Evolutionary conservation across 2,329 filamentous ascomycete species (phyloP).

Genomic region (Celoporthe dispersa): DNA sequence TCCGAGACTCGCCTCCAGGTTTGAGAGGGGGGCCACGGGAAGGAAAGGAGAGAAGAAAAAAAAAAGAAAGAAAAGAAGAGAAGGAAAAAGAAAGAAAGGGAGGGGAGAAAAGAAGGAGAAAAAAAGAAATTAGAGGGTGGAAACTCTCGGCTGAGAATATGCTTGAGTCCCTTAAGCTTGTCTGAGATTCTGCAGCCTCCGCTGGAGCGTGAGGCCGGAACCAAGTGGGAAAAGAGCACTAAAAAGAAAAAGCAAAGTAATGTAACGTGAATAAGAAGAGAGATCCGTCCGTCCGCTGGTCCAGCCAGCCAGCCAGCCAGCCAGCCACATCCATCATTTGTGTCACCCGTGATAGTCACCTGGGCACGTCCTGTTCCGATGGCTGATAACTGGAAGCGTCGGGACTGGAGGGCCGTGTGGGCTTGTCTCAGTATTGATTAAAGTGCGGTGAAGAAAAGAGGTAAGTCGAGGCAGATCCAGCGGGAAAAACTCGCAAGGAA

Average conservation of each 20-base stretch:
- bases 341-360: neutral
- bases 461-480: neutral
- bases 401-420: neutral
- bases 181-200: neutral
- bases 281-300: neutral
- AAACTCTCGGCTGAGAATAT: neutral
- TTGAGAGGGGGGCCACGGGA: neutral
- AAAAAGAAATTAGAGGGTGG: neutral
- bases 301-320: neutral
- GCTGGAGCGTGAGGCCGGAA: neutral
- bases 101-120: neutral
- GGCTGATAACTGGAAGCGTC: neutral
- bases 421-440: neutral
- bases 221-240: neutral
- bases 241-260: neutral
- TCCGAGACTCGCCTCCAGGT: slow-evolving; percentile 15
- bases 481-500: neutral
- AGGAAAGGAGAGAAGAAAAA: neutral
- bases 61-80: neutral
- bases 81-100: neutral
- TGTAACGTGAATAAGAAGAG: neutral
- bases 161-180: slow-evolving; percentile 10
- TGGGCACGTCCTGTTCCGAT: neutral
- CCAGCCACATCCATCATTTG: neutral
- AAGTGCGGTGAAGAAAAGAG: neutral